These are phyloP conservation scores for Pseudogymnoascus sp. DNA, from an alignment of 2,329 filamentous ascomycete genomes.

Conservation along the genomic window DNA sequence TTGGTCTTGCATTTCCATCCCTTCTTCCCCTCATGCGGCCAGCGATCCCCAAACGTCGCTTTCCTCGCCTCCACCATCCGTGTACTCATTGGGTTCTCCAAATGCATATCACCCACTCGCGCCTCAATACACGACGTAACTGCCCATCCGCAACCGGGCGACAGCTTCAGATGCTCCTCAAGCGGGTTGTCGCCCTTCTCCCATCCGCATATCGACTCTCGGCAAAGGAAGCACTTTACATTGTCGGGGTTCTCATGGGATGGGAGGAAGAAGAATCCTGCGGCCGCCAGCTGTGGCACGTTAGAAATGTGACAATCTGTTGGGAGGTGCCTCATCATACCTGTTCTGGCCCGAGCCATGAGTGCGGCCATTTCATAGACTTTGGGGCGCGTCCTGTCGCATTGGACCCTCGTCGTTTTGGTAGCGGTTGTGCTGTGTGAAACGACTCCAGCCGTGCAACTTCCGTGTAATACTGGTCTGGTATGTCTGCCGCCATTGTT, in stretches of 20 bases:
- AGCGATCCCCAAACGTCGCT: conserved; percentile 73
- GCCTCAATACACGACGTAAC: conserved; percentile 57
- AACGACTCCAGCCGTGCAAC: conserved; percentile 78
- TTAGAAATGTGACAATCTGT: conserved; percentile 12
- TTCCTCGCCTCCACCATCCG: conserved; percentile 68
- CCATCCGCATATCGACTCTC: conserved; percentile 82
- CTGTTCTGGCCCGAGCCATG: conserved; percentile 53
- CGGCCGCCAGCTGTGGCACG: conserved; percentile 63
- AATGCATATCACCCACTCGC: conserved; percentile 51
- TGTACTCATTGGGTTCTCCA: conserved; percentile 65
- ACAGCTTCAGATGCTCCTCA: conserved; percentile 76
- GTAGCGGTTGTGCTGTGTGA: conserved; percentile 50
- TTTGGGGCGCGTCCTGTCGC: conserved; percentile 50
- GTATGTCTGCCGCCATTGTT: conserved; percentile 23
- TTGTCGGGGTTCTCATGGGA: conserved; percentile 72
- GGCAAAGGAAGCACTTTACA: conserved; percentile 79
- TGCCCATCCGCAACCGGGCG: conserved; percentile 79
- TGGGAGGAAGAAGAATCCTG: conserved; percentile 86
- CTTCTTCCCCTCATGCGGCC: conserved; percentile 83
- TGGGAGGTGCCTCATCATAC: conserved; percentile 33
- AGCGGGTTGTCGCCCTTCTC: conserved; percentile 78
- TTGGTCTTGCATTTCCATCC: conserved; percentile 86
- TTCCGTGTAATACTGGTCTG: conserved; percentile 51
- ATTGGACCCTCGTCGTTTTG: conserved; percentile 63
- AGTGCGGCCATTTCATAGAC: conserved; percentile 69